Evolutionary conservation across 73 alveolate genomes (phyloP), one percentile per base, ranked within the genome.

Genomic region (Halteria grandinella): DNA sequence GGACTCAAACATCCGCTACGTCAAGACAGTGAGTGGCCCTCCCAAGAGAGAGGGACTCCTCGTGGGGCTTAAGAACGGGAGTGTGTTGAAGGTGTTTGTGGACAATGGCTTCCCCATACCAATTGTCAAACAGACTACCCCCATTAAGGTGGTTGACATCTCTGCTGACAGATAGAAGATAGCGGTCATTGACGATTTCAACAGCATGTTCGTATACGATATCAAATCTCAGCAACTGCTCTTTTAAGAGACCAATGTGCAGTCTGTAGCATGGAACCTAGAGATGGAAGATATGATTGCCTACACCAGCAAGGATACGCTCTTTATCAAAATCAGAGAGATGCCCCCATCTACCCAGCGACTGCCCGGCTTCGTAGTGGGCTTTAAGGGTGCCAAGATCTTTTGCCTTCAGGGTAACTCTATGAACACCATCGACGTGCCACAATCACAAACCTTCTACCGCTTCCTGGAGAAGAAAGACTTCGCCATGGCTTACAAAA

Each of bases 81-180:
- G 80, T 37, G 94, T 85, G 53, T 28, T 89, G 89, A 93, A 91
- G 62, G 81, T 97, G 43, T 95, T 95, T 71, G 91, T 97, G 52
- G 99, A 97, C 83, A 97, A 97, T 82, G 98, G 98, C 54, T 97
- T 97, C 80, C 99, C 99, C 0, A 95, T 97, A 51, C 91, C 94
- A 34, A 89, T 97, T 63, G 88, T 93, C 48, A 97, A 95, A 63
- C 97, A 97, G 84, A 80, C 91, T 34, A 55, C 93, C 54, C 96
- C 97, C n/a, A 86, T 94, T 34, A 73, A 87, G 84, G 79, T 93
- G n/a, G 91, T 94, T 29, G 99, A 94, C 82, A 69, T 94, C 28
- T 85, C 92, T 43, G 79, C 87, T 23, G 91, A 77, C 62, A 94
- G 95, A 73, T 79, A 94, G 27, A 91, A 88, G 78, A 82, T 95